phyloP scores from a whole-genome alignment of 768 basidiomycete genomes.

The Albatrellus ellisii region DNA sequence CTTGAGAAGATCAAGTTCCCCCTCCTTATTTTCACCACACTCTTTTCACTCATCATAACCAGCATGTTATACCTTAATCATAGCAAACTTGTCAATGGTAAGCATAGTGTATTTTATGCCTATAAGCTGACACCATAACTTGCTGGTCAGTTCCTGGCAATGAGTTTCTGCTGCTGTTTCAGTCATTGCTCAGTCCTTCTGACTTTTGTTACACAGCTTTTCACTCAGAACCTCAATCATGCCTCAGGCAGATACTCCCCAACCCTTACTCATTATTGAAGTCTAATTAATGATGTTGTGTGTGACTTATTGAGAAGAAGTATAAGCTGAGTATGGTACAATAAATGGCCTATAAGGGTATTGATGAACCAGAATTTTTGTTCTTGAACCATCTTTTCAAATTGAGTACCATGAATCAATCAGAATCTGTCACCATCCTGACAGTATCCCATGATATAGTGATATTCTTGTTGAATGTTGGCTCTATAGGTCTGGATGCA shows the following conservation, averaged over 20 bases:
- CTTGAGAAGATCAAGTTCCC: conserved; percentile 71
- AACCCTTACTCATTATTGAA: conserved; percentile 71
- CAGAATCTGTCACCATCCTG: too few relatives aligned
- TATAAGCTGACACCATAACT: not conserved
- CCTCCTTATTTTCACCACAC: conserved; percentile 37
- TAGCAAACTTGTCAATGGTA: conserved; percentile 49
- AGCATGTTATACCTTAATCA: conserved; percentile 51
- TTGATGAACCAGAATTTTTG: too few relatives aligned
- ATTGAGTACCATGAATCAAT: too few relatives aligned
- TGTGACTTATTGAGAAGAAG: too few relatives aligned
- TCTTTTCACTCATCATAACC: conserved; percentile 43
- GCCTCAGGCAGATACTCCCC: conserved; percentile 23
- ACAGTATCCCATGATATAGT: too few relatives aligned
- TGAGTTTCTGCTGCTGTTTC: conserved; percentile 43
- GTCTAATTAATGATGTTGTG: too few relatives aligned
- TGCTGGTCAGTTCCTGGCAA: conserved; percentile 41
- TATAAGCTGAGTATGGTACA: too few relatives aligned
- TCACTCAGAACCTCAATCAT: conserved; percentile 7
- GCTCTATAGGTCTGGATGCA: too few relatives aligned
- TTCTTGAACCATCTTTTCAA: too few relatives aligned
- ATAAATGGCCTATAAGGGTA: too few relatives aligned
- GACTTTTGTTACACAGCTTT: conserved; percentile 22
- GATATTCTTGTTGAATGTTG: too few relatives aligned
- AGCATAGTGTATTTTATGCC: conserved; percentile 20
- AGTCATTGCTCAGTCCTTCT: conserved; percentile 33